These are phyloP conservation scores for Arctium lappa DNA, from an alignment of 129 eudicot species.

Conservation along the genomic window DNA sequence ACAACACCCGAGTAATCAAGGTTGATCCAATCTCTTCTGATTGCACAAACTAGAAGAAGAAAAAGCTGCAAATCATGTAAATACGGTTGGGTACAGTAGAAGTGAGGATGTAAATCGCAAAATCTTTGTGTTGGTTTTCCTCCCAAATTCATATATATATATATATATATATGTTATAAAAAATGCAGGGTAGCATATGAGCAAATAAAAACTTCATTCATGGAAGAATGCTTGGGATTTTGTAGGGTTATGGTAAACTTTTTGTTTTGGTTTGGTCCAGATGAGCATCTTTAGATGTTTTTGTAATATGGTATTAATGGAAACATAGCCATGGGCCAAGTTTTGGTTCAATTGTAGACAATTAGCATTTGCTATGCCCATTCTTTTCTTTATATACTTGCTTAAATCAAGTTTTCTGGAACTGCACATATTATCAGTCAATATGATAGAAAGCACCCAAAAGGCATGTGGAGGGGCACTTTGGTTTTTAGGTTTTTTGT, in stretches of 20 bases:
- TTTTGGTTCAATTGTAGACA: background rate
- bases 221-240: conserved; percentile 3
- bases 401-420: too few species aligned
- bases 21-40: conserved; percentile 45
- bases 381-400: too few species aligned
- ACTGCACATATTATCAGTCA: too few species aligned
- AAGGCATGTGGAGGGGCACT: background rate
- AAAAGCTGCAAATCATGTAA: conserved; percentile 16
- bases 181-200: conserved; percentile 25
- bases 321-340: background rate
- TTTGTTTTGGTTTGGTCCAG: background rate
- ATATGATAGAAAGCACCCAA: too few species aligned
- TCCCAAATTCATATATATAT: conserved; percentile 5
- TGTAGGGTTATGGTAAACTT: conserved; percentile 11
- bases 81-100: conserved; percentile 20
- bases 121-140: conserved; percentile 27
- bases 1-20: conserved; percentile 90
- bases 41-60: conserved; percentile 44
- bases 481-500: background rate
- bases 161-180: background rate
- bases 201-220: conserved; percentile 19
- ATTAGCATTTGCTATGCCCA: background rate
- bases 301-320: background rate
- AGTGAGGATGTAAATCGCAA: conserved; percentile 29
- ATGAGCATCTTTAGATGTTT: background rate